Evolutionary conservation across 1,284 basidiomycete genomes (phyloP).

Genomic region (Stereum hirsutum): DNA sequence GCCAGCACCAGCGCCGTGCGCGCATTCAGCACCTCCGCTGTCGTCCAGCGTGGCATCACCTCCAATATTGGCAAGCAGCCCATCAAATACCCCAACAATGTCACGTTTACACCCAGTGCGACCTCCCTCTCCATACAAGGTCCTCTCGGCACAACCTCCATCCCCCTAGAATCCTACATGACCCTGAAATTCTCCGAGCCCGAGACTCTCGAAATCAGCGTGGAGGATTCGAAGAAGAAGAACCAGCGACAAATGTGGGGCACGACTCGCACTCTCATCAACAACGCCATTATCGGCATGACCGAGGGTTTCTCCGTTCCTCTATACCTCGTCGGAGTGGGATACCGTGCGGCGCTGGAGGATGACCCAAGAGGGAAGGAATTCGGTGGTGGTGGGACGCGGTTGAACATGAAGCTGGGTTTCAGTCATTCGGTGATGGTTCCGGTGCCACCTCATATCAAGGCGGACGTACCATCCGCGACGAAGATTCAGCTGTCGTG

Average conservation of each 20-base stretch:
- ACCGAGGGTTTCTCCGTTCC: conserved; percentile 80
- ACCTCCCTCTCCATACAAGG: conserved; percentile 58
- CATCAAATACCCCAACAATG: conserved; percentile 60
- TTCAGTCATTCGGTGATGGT: conserved; percentile 85
- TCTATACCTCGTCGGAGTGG: conserved; percentile 89
- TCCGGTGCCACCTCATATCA: conserved; percentile 75
- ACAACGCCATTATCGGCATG: conserved; percentile 88
- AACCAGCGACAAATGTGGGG: conserved; percentile 90
- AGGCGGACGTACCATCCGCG: conserved; percentile 59
- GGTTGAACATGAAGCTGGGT: conserved; percentile 85
- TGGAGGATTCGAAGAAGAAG: conserved; percentile 67
- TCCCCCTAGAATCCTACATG: conserved; percentile 66
- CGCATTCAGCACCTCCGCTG: conserved; percentile 35
- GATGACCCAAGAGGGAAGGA: conserved; percentile 63
- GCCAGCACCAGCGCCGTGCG: conserved; percentile 24
- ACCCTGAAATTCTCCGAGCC: conserved; percentile 46
- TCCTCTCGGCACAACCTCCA: conserved; percentile 65
- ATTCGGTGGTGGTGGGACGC: conserved; percentile 48
- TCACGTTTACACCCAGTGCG: conserved; percentile 48
- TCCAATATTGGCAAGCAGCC: conserved; percentile 82
- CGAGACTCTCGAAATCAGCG: conserved; percentile 46
- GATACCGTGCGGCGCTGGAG: conserved; percentile 87
- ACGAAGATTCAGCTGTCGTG: conserved; percentile 64
- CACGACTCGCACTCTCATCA: conserved; percentile 80
- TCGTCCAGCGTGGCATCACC: conserved; percentile 24